A percentile compares a stretch with the other conserved stretches of the same genome.
phyloP scores from a whole-genome alignment of 192 early-diverging fungal species.

The Backusella liffmaniae region DNA sequence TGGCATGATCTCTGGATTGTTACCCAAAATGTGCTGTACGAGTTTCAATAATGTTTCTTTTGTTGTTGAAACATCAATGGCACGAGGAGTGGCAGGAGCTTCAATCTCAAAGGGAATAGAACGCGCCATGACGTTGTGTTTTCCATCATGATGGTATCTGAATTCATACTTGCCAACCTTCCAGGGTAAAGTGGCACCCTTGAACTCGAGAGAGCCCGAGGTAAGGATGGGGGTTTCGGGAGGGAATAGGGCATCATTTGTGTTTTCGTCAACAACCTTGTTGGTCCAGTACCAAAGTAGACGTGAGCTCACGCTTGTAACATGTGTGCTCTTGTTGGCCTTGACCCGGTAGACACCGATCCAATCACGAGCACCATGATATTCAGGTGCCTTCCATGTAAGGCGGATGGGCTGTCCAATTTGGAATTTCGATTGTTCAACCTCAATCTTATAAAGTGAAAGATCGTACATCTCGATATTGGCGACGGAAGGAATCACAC shows the following conservation, averaged over 20 bases:
- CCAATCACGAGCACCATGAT: slow-evolving; percentile 82
- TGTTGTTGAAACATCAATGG: slow-evolving; percentile 34
- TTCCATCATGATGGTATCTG: slow-evolving; percentile 87
- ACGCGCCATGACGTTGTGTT: slow-evolving; percentile 77
- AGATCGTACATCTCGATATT: slow-evolving; percentile 45
- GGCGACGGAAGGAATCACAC: slow-evolving; percentile 33
- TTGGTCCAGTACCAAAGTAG: slow-evolving; percentile 63
- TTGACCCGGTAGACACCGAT: slow-evolving; percentile 86
- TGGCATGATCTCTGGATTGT: slow-evolving; percentile 46
- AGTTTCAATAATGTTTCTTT: slow-evolving; percentile 39
- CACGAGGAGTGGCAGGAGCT: slow-evolving; percentile 19
- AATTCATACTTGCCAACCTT: slow-evolving; percentile 86
- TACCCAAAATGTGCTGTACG: slow-evolving; percentile 46
- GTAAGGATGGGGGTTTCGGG: slow-evolving; percentile 21
- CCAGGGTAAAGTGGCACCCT: slow-evolving; percentile 76
- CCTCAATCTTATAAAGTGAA: slow-evolving; percentile 41
- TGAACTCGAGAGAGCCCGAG: slow-evolving; percentile 62
- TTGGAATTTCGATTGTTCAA: slow-evolving; percentile 39
- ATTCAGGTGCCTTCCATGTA: slow-evolving; percentile 72
- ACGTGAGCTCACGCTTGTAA: slow-evolving; percentile 77
- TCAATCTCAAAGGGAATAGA: slow-evolving; percentile 80
- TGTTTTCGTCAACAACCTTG: not conserved
- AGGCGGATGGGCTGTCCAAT: slow-evolving; percentile 80
- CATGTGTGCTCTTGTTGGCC: slow-evolving; percentile 67
- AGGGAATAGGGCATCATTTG: slow-evolving; percentile 1